Evolutionary conservation across 139 green algal species (phyloP).

Genomic region (Volvox reticuliferus): DNA sequence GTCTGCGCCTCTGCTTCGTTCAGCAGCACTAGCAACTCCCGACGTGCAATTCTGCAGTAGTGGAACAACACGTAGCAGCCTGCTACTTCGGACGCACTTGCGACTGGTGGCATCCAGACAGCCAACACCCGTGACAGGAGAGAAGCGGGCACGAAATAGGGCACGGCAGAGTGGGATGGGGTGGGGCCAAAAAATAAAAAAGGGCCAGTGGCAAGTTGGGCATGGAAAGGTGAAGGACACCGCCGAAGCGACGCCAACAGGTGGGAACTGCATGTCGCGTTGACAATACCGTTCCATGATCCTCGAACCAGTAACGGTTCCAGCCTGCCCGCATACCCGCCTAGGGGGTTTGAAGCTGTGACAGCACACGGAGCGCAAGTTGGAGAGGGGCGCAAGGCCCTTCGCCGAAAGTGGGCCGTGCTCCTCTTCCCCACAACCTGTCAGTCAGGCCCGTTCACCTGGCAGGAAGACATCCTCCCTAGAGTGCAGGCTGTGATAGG

Average conservation of each 20-base stretch:
- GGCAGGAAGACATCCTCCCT: conserved; percentile 58
- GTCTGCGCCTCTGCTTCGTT: conserved; percentile 20
- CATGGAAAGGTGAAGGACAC: no score
- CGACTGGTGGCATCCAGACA: background rate
- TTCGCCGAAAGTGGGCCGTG: no score
- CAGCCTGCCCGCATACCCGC: no score
- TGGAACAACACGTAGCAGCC: conserved; percentile 8
- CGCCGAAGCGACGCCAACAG: no score
- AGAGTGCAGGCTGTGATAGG: conserved; percentile 56
- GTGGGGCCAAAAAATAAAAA: background rate
- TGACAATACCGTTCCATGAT: no score
- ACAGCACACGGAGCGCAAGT: no score
- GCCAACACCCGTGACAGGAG: background rate
- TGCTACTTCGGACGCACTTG: background rate
- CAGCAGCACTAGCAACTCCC: conserved; percentile 34
- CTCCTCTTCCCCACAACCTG: no score
- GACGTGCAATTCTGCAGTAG: conserved; percentile 40
- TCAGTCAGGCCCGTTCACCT: conserved; percentile 20
- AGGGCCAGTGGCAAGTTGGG: background rate
- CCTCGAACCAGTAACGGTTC: no score
- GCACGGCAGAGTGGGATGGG: background rate
- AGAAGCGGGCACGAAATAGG: background rate
- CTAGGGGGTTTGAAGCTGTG: no score
- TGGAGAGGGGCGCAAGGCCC: no score
- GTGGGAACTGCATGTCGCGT: no score